Evolutionary conservation across 148 eudicot species (phyloP).

Genomic region (Spergularia marina): DNA sequence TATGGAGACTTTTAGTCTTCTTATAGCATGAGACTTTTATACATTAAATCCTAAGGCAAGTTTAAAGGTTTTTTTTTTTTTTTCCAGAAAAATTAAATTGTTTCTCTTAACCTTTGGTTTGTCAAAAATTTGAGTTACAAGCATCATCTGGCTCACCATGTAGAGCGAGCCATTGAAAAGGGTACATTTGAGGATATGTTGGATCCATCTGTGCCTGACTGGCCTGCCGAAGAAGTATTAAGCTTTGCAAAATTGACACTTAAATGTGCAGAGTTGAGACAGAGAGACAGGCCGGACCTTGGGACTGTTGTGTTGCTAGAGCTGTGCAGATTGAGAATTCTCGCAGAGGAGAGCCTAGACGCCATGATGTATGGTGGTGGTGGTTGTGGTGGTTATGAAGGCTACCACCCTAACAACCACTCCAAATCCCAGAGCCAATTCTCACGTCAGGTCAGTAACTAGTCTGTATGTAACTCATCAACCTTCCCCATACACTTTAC

Average conservation of each 20-base stretch:
- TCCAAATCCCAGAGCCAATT: slow-evolving; percentile 34
- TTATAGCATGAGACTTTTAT: too few species aligned
- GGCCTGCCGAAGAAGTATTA: slow-evolving; percentile 74
- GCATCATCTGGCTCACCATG: slow-evolving; percentile 50
- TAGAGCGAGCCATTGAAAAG: slow-evolving; percentile 62
- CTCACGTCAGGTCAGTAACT: slow-evolving; percentile 37
- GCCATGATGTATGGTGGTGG: slow-evolving; percentile 26
- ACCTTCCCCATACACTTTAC: not conserved
- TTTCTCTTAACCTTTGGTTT: too few species aligned
- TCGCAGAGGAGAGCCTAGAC: slow-evolving; percentile 49
- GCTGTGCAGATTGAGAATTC: slow-evolving; percentile 48
- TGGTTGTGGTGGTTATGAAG: slow-evolving; percentile 2
- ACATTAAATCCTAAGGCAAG: too few species aligned
- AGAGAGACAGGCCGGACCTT: slow-evolving; percentile 85
- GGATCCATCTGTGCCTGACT: slow-evolving; percentile 62
- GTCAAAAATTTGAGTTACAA: too few species aligned
- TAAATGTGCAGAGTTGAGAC: slow-evolving; percentile 67
- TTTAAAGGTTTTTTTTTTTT: too few species aligned
- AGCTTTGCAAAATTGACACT: slow-evolving; percentile 60
- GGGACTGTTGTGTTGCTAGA: slow-evolving; percentile 61
- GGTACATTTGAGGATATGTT: slow-evolving; percentile 54
- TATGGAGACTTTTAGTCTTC: too few species aligned
- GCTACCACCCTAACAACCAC: slow-evolving; percentile 26
- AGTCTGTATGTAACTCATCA: not conserved
- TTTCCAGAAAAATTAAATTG: too few species aligned